A percentile compares a stretch with the other conserved stretches of the same genome.
Evolutionary conservation across 352 stramenopile species (phyloP).

Genomic region (Pythium pyrilobum): DNA sequence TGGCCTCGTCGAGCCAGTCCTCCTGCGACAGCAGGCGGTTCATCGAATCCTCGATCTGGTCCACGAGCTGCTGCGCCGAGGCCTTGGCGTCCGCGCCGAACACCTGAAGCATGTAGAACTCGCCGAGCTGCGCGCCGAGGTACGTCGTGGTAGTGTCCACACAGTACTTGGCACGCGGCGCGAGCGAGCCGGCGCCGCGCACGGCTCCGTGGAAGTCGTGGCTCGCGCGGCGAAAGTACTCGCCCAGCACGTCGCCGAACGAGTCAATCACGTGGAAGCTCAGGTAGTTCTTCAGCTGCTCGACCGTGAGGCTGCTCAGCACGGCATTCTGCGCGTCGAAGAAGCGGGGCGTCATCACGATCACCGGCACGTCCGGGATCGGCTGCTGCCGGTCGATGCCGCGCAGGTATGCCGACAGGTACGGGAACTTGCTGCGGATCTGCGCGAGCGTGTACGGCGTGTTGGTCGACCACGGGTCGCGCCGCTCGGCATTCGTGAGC

Average conservation of each 20-base stretch:
- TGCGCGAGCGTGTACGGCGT: conserved; percentile 78
- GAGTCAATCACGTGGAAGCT: conserved; percentile 59
- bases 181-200: conserved; percentile 24
- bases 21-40: conserved; percentile 77
- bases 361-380: conserved; percentile 30
- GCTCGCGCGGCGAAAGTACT: conserved; percentile 44
- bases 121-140: conserved; percentile 82
- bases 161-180: conserved; percentile 44
- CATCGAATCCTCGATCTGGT: conserved; percentile 82
- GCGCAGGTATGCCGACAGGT: conserved; percentile 42
- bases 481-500: conserved; percentile 79
- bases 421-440: conserved; percentile 43
- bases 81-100: conserved; percentile 81
- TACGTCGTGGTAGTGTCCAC: conserved; percentile 71
- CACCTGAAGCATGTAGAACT: conserved; percentile 86
- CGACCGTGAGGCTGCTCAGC: conserved; percentile 29
- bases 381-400: conserved; percentile 39
- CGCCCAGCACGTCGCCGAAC: conserved; percentile 33
- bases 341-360: conserved; percentile 45
- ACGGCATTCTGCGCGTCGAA: conserved; percentile 46
- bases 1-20: conserved; percentile 86
- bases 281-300: conserved; percentile 51
- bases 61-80: conserved; percentile 70
- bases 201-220: conserved; percentile 46
- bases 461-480: conserved; percentile 82